Evolutionary conservation across 2,329 filamentous ascomycete species (phyloP).

Genomic region (Colletotrichum nymphaeae): DNA sequence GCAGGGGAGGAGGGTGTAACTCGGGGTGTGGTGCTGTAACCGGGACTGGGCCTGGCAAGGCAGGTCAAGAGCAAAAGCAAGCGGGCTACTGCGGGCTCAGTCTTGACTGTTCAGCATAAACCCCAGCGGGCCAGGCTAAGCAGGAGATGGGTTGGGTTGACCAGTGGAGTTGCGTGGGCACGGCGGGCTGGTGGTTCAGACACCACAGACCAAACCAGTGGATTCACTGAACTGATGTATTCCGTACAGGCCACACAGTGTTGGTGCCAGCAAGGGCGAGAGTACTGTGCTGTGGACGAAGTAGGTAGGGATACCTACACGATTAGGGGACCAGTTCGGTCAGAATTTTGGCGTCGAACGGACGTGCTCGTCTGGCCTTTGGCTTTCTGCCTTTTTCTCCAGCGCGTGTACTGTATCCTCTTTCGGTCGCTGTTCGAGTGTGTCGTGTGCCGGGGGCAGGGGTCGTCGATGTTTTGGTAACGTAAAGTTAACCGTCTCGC

Average conservation of each 20-base stretch:
- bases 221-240: neutral
- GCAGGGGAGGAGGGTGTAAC: neutral
- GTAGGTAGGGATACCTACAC: conserved; percentile 2
- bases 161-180: conserved; percentile 10
- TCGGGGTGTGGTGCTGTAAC: conserved; percentile 1
- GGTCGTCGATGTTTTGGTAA: conserved; percentile 31
- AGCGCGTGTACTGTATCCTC: neutral
- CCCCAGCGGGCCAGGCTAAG: conserved; percentile 9
- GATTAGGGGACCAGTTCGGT: conserved; percentile 32
- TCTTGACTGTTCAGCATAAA: neutral
- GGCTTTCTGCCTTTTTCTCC: neutral
- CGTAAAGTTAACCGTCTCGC: conserved; percentile 29
- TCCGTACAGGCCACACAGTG: neutral
- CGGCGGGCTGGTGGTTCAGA: neutral
- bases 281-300: neutral
- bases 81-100: neutral
- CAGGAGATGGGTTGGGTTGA: conserved; percentile 10
- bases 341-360: conserved; percentile 22
- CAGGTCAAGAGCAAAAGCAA: conserved; percentile 5
- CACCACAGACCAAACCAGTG: neutral
- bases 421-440: conserved; percentile 17
- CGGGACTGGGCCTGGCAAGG: conserved; percentile 1
- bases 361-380: conserved; percentile 35
- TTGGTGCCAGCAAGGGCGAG: neutral
- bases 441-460: conserved; percentile 33